phyloP scores from a whole-genome alignment of 306 rosid genomes.

The Crataegus laevigata region DNA sequence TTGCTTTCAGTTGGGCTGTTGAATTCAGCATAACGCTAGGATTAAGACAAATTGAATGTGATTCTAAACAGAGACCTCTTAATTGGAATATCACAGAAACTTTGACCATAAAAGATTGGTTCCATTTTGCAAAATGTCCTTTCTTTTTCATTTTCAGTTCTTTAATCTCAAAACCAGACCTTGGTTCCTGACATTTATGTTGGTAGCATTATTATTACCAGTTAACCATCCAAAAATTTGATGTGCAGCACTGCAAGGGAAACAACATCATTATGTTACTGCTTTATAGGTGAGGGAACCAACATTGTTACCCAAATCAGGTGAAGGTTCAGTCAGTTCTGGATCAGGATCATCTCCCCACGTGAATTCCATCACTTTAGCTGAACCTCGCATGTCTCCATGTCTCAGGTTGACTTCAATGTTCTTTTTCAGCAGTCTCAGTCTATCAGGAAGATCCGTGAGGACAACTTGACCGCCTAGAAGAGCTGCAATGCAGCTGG shows the following conservation, averaged over 20 bases:
- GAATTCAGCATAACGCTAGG: not conserved
- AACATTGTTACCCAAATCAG: slow-evolving; percentile 51
- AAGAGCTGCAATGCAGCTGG: slow-evolving; percentile 80
- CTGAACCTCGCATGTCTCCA: slow-evolving; percentile 45
- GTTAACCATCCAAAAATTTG: not conserved
- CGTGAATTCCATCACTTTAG: slow-evolving; percentile 46
- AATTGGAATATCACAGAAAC: not conserved
- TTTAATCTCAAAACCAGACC: not conserved
- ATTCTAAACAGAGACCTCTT: not conserved
- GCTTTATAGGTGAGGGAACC: not conserved
- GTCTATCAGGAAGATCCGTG: slow-evolving; percentile 74
- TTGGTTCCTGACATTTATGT: not conserved
- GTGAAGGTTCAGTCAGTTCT: slow-evolving; percentile 43
- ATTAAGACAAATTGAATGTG: not conserved
- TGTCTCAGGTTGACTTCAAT: slow-evolving; percentile 56
- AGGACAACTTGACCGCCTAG: slow-evolving; percentile 68
- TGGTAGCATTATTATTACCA: not conserved
- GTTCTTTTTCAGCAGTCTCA: slow-evolving; percentile 63
- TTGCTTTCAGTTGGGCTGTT: no score
- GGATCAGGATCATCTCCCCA: slow-evolving; percentile 79
- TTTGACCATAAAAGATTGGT: not conserved
- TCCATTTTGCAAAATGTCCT: not conserved
- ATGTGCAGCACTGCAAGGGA: not conserved
- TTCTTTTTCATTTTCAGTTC: not conserved
- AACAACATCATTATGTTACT: not conserved